Evolutionary conservation across 2,329 filamentous ascomycete genomes (phyloP).

Genomic region (Dothistroma pini): DNA sequence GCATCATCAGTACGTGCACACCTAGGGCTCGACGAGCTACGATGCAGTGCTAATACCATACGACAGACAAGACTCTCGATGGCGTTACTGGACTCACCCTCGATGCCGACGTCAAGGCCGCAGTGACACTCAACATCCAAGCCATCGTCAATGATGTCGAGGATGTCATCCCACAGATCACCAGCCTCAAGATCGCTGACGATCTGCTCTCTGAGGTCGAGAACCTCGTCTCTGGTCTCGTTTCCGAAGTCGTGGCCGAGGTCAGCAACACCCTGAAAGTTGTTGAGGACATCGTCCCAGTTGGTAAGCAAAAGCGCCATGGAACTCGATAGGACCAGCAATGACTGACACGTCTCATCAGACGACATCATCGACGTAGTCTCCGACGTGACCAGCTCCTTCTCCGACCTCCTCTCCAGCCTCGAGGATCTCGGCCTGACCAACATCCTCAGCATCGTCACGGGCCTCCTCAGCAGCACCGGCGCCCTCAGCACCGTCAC

Average conservation of each 20-base stretch:
- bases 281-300: slow-evolving; percentile 11
- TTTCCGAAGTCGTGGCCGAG: slow-evolving; percentile 13
- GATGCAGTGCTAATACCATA: neutral
- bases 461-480: slow-evolving; percentile 10
- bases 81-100: slow-evolving; percentile 4
- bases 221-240: slow-evolving; percentile 5
- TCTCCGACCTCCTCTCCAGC: slow-evolving; percentile 13
- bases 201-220: neutral
- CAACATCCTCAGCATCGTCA: slow-evolving; percentile 14
- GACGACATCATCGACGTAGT: slow-evolving; percentile 10
- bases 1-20: neutral
- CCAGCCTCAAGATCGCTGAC: neutral
- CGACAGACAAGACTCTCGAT: slow-evolving; percentile 1
- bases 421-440: slow-evolving; percentile 14
- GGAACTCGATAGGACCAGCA: neutral
- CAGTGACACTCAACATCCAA: slow-evolving; percentile 1
- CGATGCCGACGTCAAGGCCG: slow-evolving; percentile 1
- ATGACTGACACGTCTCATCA: slow-evolving; percentile 4
- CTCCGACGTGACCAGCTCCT: slow-evolving; percentile 6
- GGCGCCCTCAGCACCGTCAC: slow-evolving; percentile 4
- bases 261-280: slow-evolving; percentile 12
- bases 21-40: neutral
- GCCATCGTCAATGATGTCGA: slow-evolving; percentile 1
- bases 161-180: neutral
- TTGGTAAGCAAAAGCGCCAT: slow-evolving; percentile 10